Evolutionary conservation across 495 filamentous ascomycete genomes (phyloP), one percentile per base, ranked within the genome.

Genomic region (Aspergillus cavernicola): DNA sequence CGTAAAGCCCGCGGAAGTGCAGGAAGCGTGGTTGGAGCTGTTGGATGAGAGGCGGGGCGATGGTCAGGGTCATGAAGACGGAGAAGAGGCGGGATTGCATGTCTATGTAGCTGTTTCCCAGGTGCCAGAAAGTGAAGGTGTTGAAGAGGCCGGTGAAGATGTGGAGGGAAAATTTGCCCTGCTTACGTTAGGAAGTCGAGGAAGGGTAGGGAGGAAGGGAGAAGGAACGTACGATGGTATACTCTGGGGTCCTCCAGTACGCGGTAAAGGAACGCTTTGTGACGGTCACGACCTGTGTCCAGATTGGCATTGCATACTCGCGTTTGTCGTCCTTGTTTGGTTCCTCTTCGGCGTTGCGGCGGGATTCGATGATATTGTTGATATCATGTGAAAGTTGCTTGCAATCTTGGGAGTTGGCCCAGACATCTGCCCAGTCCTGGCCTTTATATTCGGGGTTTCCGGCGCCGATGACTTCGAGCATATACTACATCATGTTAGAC

Each of bases 31-130:
- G 77, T 56, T 80, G 77, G 2, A 79, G 58, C 38, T 86, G 85
- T 52, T 87, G 81, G 6, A 85, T 82, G 0, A 88, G 64, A 0
- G 80, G 78, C 0, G 80, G 81, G 2, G 73, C 77, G 44, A 85
- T 83, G 16, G 85, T 87, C 12, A 86, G 73, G 10, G 81, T 80
- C 82, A 89, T 84, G 66, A 90, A 90, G 47, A 88, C 72, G 26
- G 84, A 81, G 64, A 89, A 90, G 0, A 89, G 68, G 19, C 80
- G 71, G 8, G 78, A 80, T 57, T 85, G 80, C 77, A 84, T 82
- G 63, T 84, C 85, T 29, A 82, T 77, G 23, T 74, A 72, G 11
- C 75, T 78, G 43, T 78, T 66, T 2, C 80, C 76, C 2, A 85
- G 58, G 48, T 86, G 67, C 67, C 80, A 85, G 66, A 88, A 87